These are phyloP conservation scores for Camptophora hylomeconis DNA, from an alignment of 2,329 filamentous ascomycete genomes.

Conservation along the genomic window DNA sequence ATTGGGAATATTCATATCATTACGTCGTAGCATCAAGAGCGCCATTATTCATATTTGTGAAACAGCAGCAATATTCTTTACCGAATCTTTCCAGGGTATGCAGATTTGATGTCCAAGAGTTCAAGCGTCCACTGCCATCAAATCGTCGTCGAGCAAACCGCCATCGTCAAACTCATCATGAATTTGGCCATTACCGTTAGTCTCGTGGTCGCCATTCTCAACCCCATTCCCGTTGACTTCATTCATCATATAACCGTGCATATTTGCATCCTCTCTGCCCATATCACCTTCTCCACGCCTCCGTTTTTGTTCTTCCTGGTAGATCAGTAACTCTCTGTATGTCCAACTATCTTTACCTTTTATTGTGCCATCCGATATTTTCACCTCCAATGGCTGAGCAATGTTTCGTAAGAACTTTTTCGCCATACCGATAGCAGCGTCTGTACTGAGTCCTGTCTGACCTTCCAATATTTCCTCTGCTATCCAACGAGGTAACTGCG, in stretches of 20 bases:
- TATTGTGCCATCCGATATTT: slow-evolving; percentile 44
- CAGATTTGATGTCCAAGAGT: too few species aligned
- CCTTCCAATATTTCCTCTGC: slow-evolving; percentile 72
- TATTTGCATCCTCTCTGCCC: slow-evolving; percentile 13
- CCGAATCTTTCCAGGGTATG: too few species aligned
- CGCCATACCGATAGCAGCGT: slow-evolving; percentile 82
- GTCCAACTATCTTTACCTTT: slow-evolving; percentile 82
- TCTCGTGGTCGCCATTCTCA: slow-evolving; percentile 17
- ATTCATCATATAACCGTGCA: slow-evolving; percentile 18
- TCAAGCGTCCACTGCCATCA: too few species aligned
- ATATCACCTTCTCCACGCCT: slow-evolving; percentile 36
- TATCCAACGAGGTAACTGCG: slow-evolving; percentile 93
- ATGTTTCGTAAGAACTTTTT: slow-evolving; percentile 83
- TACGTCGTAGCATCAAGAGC: too few species aligned
- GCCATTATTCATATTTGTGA: too few species aligned
- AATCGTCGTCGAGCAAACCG: slow-evolving; percentile 2
- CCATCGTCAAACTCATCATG: slow-evolving; percentile 18
- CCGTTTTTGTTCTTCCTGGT: slow-evolving; percentile 54
- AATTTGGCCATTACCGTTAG: slow-evolving; percentile 26
- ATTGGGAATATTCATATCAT: too few species aligned
- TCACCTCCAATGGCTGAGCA: slow-evolving; percentile 80
- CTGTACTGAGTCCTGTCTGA: slow-evolving; percentile 82
- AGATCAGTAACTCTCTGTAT: slow-evolving; percentile 58
- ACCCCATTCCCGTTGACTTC: slow-evolving; percentile 18
- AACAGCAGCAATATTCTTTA: too few species aligned